Evolutionary conservation across 306 rosid species (phyloP), one percentile per base, ranked within the genome.

Genomic region (Pyrus bretschneideri): DNA sequence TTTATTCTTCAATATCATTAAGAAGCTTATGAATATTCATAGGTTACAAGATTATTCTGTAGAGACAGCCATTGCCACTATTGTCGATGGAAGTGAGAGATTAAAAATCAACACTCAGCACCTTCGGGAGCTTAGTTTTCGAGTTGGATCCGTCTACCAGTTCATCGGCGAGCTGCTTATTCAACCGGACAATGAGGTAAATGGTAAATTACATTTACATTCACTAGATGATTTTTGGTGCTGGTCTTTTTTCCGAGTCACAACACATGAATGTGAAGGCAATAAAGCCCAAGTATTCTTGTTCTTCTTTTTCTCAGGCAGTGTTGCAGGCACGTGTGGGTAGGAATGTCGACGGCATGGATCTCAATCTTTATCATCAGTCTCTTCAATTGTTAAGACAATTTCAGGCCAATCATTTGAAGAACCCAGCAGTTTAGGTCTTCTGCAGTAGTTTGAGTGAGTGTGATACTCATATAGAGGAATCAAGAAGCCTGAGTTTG

Each of bases 301-400:
- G 81, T 61, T 80, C 40, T 45, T 65, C 84, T 78, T 4, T 76
- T 67, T 11, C 19, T 49, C 79, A 96, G 98, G 97, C 87, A 59
- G 79, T 86, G 79, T 83, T 93, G 83, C 89, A 85, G 78, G 96
- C 96, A 22, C 93, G 92, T 29, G 89, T 89, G 11, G 93, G 97
- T 29, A 82, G 99, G 85, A 96, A 88, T 5, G 93, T 96, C 25
- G 91, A 92, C n/a, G 98, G 98, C 70, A 92, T 96, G 29, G 96
- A 92, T 86, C 90, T 96, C 80, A 81, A 85, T 82, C 93, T 95
- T 59, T 93, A 91, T 76, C 86, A 89, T 81, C 98, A 89, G 63
- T 86, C 98, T 46, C 45, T 92, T 80, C 92, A 70, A 83, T 89
- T 91, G 40, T 69, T 91, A 35, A 88, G 87, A 73, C 91, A 88